phyloP scores from a whole-genome alignment of 2,329 filamentous ascomycete species.

The Teratosphaeria epicoccoides region DNA sequence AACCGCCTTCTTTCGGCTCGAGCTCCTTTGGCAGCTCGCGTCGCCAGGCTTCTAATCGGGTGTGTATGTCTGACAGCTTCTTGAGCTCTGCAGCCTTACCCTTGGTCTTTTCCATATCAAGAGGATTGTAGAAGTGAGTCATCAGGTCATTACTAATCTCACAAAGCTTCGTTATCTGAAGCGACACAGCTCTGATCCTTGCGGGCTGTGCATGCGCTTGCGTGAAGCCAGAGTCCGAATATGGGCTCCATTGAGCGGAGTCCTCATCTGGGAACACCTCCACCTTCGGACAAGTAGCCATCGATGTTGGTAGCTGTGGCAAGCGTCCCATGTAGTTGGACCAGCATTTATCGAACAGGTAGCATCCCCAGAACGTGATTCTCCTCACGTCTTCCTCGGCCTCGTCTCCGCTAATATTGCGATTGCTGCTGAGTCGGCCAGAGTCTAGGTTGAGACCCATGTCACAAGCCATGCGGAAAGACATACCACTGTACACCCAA shows the following conservation, averaged over 20 bases:
- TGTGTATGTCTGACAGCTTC: slow-evolving; percentile 84
- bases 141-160: slow-evolving; percentile 91
- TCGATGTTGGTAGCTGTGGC: slow-evolving; percentile 70
- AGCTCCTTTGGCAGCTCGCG: slow-evolving; percentile 74
- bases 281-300: slow-evolving; percentile 75
- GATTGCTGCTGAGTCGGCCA: slow-evolving; percentile 48
- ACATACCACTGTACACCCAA: slow-evolving; percentile 98
- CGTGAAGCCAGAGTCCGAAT: slow-evolving; percentile 72
- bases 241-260: slow-evolving; percentile 73
- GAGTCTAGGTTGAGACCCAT: slow-evolving; percentile 83
- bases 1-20: slow-evolving; percentile 76
- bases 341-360: slow-evolving; percentile 98
- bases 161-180: slow-evolving; percentile 73
- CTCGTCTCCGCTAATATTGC: slow-evolving; percentile 44
- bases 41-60: slow-evolving; percentile 80
- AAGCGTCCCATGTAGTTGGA: slow-evolving; percentile 91
- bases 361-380: slow-evolving; percentile 96
- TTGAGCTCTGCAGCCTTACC: slow-evolving; percentile 80
- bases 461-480: slow-evolving; percentile 93
- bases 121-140: slow-evolving; percentile 81
- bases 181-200: slow-evolving; percentile 66
- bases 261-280: slow-evolving; percentile 89
- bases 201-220: slow-evolving; percentile 66
- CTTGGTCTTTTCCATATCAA: slow-evolving; percentile 47
- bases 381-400: slow-evolving; percentile 79